These are phyloP conservation scores for Lepiota subincarnata DNA, from an alignment of 768 basidiomycete genomes.

Conservation along the genomic window DNA sequence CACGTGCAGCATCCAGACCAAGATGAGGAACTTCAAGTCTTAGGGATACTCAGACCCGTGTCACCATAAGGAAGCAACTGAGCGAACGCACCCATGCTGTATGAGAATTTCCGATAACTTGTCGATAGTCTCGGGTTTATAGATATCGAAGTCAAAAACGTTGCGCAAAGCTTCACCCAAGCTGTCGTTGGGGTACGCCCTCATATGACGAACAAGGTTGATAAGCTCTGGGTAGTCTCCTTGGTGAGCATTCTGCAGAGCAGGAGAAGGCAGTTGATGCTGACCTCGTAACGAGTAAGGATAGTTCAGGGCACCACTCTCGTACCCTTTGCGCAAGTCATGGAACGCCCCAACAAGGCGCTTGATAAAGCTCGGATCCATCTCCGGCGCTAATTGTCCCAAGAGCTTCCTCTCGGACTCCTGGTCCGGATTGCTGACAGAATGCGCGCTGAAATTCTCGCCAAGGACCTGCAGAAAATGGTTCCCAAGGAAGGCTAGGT, in stretches of 20 bases:
- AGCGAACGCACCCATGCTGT: conserved; percentile 48
- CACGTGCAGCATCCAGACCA: conserved; percentile 56
- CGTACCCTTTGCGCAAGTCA: conserved; percentile 56
- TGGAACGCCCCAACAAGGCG: conserved; percentile 64
- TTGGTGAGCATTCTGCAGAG: not conserved
- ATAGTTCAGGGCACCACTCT: conserved; percentile 53
- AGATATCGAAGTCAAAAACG: conserved; percentile 68
- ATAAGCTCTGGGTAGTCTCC: conserved; percentile 46
- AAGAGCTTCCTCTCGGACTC: conserved; percentile 59
- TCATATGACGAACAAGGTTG: conserved; percentile 61
- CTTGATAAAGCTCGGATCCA: conserved; percentile 47
- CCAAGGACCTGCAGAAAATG: conserved; percentile 71
- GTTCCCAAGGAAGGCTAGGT: conserved; percentile 63
- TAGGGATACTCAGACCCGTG: not conserved
- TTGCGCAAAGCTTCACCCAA: conserved; percentile 59
- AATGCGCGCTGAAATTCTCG: conserved; percentile 64
- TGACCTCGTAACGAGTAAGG: conserved; percentile 68
- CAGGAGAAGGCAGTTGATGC: not conserved
- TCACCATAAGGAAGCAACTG: not conserved
- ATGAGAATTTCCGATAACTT: conserved; percentile 54
- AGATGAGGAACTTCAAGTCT: conserved; percentile 52
- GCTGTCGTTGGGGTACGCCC: conserved; percentile 53
- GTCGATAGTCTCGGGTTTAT: conserved; percentile 61
- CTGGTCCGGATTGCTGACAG: conserved; percentile 64
- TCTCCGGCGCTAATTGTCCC: conserved; percentile 56